Conservation (phyloP, 495 filamentous ascomycete genomes). For the Monascus purpureus region DNA sequence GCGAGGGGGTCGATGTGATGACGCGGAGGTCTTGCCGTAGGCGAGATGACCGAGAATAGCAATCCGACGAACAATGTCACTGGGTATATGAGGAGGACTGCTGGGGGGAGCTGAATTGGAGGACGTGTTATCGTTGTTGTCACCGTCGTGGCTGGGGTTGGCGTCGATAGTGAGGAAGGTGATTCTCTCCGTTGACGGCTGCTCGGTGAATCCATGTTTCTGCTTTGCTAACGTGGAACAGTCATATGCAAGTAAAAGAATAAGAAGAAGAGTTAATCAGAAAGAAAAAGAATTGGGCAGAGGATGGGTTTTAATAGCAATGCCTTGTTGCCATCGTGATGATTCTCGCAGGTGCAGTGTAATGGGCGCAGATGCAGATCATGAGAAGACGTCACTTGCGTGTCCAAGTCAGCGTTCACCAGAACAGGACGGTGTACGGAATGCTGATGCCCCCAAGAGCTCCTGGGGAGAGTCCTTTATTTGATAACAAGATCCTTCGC, state of each 20-base stretch:
- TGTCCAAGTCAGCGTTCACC: no score
- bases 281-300: no score
- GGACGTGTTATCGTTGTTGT: constrained; percentile 2
- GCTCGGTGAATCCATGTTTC: constrained; percentile 7
- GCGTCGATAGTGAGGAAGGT: no score
- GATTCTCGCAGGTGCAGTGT: no score
- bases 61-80: constrained; percentile 63
- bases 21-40: constrained; percentile 36
- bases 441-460: no score
- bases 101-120: constrained; percentile 6
- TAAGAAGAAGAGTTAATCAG: neutral
- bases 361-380: no score
- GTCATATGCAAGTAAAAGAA: neutral
- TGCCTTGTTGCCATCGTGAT: no score
- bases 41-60: constrained; percentile 64
- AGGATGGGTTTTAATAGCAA: no score
- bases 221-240: neutral
- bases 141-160: constrained; percentile 1
- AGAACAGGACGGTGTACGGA: no score
- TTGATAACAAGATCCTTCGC: no score
- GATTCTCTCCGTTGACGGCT: neutral
- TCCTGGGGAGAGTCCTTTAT: no score
- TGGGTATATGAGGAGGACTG: constrained; percentile 55
- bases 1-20: constrained; percentile 48
- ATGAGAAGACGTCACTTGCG: no score